phyloP scores from a whole-genome alignment of 2,329 filamentous ascomycete genomes.

The Ascochyta rabiei region DNA sequence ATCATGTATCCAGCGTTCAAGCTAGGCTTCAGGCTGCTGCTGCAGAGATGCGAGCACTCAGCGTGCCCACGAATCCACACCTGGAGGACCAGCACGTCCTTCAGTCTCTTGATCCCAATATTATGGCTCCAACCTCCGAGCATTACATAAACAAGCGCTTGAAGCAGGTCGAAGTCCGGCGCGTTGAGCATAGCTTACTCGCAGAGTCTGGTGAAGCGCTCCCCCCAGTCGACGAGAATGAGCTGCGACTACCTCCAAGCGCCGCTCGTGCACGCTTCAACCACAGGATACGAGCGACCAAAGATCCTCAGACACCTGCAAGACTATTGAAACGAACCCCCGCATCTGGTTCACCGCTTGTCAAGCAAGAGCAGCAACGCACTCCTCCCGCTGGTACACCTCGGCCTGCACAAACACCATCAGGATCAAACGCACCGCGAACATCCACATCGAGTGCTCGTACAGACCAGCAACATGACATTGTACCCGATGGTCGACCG shows the following conservation, averaged over 20 bases:
- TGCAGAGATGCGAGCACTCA: conserved; percentile 28
- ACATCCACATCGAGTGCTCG: conserved; percentile 5
- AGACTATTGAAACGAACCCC: conserved; percentile 14
- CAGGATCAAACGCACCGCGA: background rate
- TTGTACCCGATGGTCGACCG: conserved; percentile 25
- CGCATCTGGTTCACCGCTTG: conserved; percentile 18
- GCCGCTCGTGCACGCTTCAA: conserved; percentile 37
- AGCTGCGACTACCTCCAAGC: conserved; percentile 25
- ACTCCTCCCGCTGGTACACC: conserved; percentile 17
- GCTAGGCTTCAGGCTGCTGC: background rate
- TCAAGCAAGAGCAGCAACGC: conserved; percentile 23
- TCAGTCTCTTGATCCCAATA: conserved; percentile 35
- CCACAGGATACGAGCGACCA: conserved; percentile 23
- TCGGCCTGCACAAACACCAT: conserved; percentile 12
- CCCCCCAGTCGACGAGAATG: conserved; percentile 23
- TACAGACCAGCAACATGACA: conserved; percentile 10
- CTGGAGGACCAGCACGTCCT: conserved; percentile 19
- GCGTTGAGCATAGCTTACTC: conserved; percentile 24
- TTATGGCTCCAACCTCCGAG: conserved; percentile 19
- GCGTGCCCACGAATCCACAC: conserved; percentile 22
- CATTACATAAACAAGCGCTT: conserved; percentile 28
- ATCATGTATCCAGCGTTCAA: background rate
- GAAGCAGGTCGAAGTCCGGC: conserved; percentile 15
- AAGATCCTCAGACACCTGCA: conserved; percentile 19
- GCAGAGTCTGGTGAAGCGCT: conserved; percentile 37